These are phyloP conservation scores for Tetrahymena borealis DNA, from an alignment of 73 alveolate genomes.

Conservation along the genomic window DNA sequence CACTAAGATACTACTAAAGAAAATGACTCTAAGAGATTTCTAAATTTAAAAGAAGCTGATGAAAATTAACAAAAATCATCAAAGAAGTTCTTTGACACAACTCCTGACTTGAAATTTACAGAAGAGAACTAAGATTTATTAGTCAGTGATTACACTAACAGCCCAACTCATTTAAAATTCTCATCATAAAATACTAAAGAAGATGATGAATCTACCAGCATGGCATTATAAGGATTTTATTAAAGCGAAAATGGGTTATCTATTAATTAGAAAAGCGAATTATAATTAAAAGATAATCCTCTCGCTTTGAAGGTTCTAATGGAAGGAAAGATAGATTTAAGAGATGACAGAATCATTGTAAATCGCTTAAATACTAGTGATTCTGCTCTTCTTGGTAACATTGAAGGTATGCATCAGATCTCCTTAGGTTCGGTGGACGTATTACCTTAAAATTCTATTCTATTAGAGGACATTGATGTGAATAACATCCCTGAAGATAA, in stretches of 20 bases:
- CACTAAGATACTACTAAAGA: not conserved
- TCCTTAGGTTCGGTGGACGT: constrained; percentile 4
- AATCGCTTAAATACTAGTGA: not conserved
- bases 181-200: not conserved
- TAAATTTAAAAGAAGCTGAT: not conserved
- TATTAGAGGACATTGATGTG: not conserved
- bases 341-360: not conserved
- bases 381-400: not conserved
- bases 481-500: constrained; percentile 22
- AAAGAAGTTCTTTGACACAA: not conserved
- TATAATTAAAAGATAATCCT: constrained; percentile 23
- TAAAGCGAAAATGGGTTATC: not conserved
- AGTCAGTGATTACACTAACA: not conserved
- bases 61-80: not conserved
- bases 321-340: constrained; percentile 3
- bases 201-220: not conserved
- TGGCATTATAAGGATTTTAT: not conserved
- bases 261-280: not conserved
- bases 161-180: not conserved
- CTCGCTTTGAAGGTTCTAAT: constrained; percentile 13
- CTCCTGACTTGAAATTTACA: not conserved
- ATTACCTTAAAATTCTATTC: constrained; percentile 6
- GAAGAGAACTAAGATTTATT: not conserved
- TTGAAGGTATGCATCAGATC: not conserved
- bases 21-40: not conserved